phyloP scores from a whole-genome alignment of 1,284 basidiomycete genomes.

The Golubevia pallescens region DNA sequence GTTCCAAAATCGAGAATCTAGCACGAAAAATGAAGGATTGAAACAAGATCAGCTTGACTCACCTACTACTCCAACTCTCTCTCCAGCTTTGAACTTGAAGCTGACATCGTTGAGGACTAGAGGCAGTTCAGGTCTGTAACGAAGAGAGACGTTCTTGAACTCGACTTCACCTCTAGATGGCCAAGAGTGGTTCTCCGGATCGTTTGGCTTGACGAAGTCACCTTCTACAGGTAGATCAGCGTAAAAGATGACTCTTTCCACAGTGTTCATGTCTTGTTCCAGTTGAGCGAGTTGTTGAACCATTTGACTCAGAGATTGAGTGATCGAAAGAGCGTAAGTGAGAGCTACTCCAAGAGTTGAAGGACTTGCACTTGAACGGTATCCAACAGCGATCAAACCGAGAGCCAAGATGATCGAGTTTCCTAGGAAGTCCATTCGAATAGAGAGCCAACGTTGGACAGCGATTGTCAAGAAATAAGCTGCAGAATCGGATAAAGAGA shows the following conservation, averaged over 20 bases:
- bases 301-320: not conserved
- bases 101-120: conserved; percentile 61
- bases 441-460: conserved; percentile 1
- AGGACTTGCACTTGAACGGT: not conserved
- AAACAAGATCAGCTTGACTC: too few species aligned
- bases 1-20: too few species aligned
- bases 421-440: conserved; percentile 1
- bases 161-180: conserved; percentile 55
- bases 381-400: not conserved
- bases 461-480: conserved; percentile 1
- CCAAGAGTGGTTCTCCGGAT: too few species aligned
- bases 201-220: not conserved
- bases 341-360: not conserved
- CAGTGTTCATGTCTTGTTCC: conserved; percentile 17
- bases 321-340: not conserved
- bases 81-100: conserved; percentile 48
- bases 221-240: conserved; percentile 6
- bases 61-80: conserved; percentile 49
- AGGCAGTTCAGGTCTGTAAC: conserved; percentile 56
- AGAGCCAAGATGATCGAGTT: not conserved
- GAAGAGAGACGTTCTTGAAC: conserved; percentile 61
- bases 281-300: not conserved
- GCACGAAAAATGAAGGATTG: too few species aligned
- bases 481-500: too few species aligned
- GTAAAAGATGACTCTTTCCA: conserved; percentile 35